Conservation (phyloP, 257 asterid genomes). For the Leonotis leonurus region DNA sequence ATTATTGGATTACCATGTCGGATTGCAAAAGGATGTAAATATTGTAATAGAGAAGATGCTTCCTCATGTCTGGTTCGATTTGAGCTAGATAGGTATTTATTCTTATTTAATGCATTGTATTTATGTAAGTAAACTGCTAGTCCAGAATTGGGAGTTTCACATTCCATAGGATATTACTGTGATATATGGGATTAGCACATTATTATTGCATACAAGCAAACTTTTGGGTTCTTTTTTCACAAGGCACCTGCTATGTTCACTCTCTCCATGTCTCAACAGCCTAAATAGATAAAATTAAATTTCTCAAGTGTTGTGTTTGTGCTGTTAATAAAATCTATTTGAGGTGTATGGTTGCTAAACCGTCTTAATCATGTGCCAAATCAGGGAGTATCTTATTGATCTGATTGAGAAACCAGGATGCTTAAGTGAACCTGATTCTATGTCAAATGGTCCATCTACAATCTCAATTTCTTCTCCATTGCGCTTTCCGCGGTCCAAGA, state of each 20-base stretch:
- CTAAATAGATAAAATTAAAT: not conserved
- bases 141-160: not conserved
- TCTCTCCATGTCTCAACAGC: conserved; percentile 10
- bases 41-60: conserved; percentile 67
- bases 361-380: conserved; percentile 10
- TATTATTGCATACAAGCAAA: no score
- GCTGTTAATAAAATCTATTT: conserved; percentile 4
- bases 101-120: conserved; percentile 10
- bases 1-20: conserved; percentile 84
- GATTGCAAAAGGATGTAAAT: conserved; percentile 85
- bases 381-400: conserved; percentile 87
- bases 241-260: not conserved
- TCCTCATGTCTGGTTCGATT: conserved; percentile 86
- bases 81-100: conserved; percentile 62
- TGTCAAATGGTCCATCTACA: conserved; percentile 80
- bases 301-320: not conserved
- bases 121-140: conserved; percentile 4
- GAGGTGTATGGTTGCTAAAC: conserved; percentile 6
- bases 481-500: conserved; percentile 70
- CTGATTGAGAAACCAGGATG: conserved; percentile 72
- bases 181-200: not conserved
- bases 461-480: conserved; percentile 75
- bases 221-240: no score
- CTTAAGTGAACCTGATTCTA: conserved; percentile 72
- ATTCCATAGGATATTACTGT: not conserved